Evolutionary conservation across 2,329 filamentous ascomycete species (phyloP).

Genomic region (Dactylonectria estremocensis): DNA sequence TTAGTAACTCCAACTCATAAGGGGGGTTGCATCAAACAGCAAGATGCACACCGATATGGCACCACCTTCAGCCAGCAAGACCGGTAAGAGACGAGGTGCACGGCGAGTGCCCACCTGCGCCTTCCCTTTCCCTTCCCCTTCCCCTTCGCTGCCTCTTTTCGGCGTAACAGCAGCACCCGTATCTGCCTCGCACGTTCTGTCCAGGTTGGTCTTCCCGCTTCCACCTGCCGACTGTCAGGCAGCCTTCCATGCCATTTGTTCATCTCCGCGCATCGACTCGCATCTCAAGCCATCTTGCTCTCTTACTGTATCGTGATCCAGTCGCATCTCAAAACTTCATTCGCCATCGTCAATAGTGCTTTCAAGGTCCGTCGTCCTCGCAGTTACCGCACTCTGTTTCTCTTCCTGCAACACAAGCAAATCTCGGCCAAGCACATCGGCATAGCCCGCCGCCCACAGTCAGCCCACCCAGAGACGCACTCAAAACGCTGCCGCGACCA

Average conservation of each 20-base stretch:
- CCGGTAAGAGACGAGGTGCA: neutral
- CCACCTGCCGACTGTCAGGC: neutral
- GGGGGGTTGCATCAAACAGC: conserved; percentile 2
- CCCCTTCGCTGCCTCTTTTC: conserved; percentile 1
- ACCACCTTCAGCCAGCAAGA: neutral
- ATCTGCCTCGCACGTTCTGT: neutral
- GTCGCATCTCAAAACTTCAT: neutral
- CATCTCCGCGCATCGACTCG: neutral
- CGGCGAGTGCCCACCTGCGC: neutral
- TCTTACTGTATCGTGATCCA: neutral
- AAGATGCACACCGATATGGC: neutral
- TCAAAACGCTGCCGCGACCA: neutral
- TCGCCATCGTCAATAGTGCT: neutral
- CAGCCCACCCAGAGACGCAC: conserved; percentile 20
- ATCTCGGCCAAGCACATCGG: conserved; percentile 3
- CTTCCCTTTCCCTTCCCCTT: neutral
- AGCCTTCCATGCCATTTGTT: neutral
- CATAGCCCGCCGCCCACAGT: conserved; percentile 6
- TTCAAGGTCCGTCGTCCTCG: neutral
- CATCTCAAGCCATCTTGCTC: neutral
- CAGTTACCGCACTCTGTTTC: neutral
- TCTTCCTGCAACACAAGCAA: conserved; percentile 11
- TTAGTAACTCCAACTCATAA: neutral
- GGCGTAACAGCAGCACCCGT: neutral
- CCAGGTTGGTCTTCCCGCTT: too few species aligned